Conservation (phyloP, 306 rosid species). For the Dryas drummondii region DNA sequence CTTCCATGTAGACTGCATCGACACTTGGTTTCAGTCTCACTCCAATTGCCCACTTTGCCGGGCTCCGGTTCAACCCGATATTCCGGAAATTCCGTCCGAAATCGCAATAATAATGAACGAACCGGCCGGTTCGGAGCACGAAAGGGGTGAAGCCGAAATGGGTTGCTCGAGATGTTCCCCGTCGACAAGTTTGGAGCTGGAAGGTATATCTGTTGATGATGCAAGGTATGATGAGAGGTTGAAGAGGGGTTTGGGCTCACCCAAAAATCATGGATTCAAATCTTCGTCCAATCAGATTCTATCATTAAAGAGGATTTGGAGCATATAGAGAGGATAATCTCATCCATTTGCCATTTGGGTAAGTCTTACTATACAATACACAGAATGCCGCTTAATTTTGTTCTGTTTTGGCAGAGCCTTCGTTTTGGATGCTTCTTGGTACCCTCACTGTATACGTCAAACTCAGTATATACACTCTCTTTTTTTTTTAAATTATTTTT, state of each 20-base stretch:
- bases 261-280: slow-evolving; percentile 6
- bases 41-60: slow-evolving; percentile 63
- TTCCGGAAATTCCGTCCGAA: background rate
- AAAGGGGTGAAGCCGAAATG: background rate
- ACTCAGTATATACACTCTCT: too few relatives aligned
- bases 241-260: background rate
- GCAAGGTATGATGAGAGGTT: background rate
- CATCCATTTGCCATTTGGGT: background rate
- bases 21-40: slow-evolving; percentile 49
- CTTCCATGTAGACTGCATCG: slow-evolving; percentile 49
- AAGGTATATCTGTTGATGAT: slow-evolving; percentile 17
- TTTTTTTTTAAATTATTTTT: too few relatives aligned
- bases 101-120: slow-evolving; percentile 3
- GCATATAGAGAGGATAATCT: slow-evolving; percentile 1
- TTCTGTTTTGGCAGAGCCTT: background rate
- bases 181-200: slow-evolving; percentile 13
- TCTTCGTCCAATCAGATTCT: background rate
- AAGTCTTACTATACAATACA: too few relatives aligned
- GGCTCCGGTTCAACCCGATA: slow-evolving; percentile 19
- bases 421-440: background rate
- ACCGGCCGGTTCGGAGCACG: background rate
- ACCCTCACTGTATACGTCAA: background rate
- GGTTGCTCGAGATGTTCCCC: slow-evolving; percentile 24
- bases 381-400: background rate
- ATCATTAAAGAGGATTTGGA: slow-evolving; percentile 35